Percentiles rank a stretch among this genome's conserved stretches.
phyloP scores from a whole-genome alignment of 176 grass and related monocot genomes.

The Zoysia japonica region DNA sequence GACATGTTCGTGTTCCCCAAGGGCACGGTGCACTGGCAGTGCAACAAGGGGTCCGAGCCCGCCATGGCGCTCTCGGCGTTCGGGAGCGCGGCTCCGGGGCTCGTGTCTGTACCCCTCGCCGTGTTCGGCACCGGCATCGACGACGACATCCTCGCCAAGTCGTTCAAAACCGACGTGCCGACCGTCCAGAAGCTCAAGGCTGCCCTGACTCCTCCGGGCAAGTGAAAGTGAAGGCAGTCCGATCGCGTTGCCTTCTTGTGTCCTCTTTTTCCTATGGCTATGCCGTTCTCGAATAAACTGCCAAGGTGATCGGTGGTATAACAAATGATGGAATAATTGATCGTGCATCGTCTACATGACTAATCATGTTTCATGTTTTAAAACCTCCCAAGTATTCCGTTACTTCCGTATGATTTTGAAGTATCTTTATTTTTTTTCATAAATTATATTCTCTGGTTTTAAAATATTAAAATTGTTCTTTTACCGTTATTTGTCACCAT shows the following conservation, averaged over 20 bases:
- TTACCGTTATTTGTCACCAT: no score
- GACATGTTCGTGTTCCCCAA: conserved; percentile 61
- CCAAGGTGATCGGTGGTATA: background rate
- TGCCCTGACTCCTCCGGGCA: background rate
- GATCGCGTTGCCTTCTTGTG: no score
- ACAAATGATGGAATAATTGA: background rate
- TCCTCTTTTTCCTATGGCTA: no score
- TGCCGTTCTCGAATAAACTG: background rate
- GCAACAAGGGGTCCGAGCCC: conserved; percentile 1
- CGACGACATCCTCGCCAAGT: conserved; percentile 27
- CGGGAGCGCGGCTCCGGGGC: conserved; percentile 17
- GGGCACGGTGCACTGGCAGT: conserved; percentile 62
- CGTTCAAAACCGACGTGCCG: conserved; percentile 33
- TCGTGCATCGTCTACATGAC: background rate
- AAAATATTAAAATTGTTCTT: no score
- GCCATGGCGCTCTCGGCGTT: conserved; percentile 34
- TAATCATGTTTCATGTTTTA: background rate
- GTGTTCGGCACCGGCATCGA: conserved; percentile 40
- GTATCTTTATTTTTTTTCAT: no score
- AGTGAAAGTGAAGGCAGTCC: no score
- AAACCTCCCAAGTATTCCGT: background rate
- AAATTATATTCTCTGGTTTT: no score
- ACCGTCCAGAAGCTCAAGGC: conserved; percentile 38
- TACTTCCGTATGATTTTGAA: no score
- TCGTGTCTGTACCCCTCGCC: conserved; percentile 14